Conservation (phyloP, 768 basidiomycete species). For the Zangia roseola region DNA sequence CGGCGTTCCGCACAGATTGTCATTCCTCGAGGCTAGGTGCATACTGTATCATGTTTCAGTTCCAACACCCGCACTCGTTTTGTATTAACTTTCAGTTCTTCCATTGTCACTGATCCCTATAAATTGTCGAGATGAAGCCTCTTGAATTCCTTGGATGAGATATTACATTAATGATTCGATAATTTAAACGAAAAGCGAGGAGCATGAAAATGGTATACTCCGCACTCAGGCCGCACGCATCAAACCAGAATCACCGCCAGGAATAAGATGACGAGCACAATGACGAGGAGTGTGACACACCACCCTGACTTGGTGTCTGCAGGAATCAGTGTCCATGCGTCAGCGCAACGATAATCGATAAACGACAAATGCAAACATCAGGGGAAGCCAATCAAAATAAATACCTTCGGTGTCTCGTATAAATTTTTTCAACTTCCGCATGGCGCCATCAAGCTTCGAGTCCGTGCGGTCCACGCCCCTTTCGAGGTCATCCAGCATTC, state of each 20-base stretch:
- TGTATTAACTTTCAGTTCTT: not conserved
- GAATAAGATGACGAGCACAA: constrained; percentile 74
- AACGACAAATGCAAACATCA: not conserved
- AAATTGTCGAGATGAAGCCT: not conserved
- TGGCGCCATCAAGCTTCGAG: constrained; percentile 60
- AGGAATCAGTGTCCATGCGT: not conserved
- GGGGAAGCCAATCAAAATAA: constrained; percentile 5
- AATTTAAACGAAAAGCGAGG: constrained; percentile 11
- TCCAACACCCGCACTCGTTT: not conserved
- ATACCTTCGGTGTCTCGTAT: constrained; percentile 80
- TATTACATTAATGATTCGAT: constrained; percentile 10
- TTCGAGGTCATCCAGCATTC: constrained; percentile 80
- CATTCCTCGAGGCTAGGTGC: not conserved
- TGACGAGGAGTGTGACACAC: constrained; percentile 83
- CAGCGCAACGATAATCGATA: not conserved
- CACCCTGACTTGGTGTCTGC: constrained; percentile 85
- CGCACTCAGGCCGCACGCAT: constrained; percentile 2
- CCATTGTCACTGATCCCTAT: not conserved
- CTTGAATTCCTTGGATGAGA: not conserved
- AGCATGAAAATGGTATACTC: constrained; percentile 7
- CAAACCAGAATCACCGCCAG: constrained; percentile 77
- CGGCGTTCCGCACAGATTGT: not conserved
- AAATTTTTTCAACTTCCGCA: constrained; percentile 73
- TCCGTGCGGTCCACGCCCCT: constrained; percentile 69
- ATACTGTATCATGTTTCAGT: constrained; percentile 4